Base-by-base conservation (phyloP, 495 filamentous ascomycete genomes). In the Aspergillus coremiiformis region DNA sequence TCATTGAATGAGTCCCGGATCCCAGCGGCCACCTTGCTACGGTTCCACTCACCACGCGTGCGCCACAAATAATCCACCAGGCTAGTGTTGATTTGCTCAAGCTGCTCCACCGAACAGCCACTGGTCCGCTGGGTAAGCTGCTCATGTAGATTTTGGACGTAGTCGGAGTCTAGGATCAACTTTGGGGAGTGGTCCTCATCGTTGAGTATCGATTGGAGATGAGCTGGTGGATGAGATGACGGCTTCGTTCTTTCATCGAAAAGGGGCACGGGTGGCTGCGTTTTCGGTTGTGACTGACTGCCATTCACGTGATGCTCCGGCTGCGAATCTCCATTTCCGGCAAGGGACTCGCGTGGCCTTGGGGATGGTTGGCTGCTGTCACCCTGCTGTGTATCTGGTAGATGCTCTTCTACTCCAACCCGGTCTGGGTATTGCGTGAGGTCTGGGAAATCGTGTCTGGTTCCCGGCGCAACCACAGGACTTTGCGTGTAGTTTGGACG, bases 41-140 rank as follows among this genome's bases (percentile, higher is more conserved):
- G 80, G 67, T 97, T 88, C 78, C 84, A 91, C 58, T 94, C 84
- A 47, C 79, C 76, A 35, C 88, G 79, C 50, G 73, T 77, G 51
- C 75, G 78, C 93, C 93, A 98, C 12, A 97, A 73, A 37, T 81
- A 79, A 53, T 90, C 84, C 92, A 96, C 96, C 60, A 96, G 69
- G 50, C 81, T 82, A n/a, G 90, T 83, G 63, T 89, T 88, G 63
- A 95, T 81, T 65, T 96, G 91, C 71, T 97, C 92, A 24, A 98
- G 75, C 65, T 98, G 94, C 69, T 97, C 93, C 33, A 98, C 84
- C 1, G 82, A 86, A 69, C 83, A 90, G 0, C 90, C 90, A 37
- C 84, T 85, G 7, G 86, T 87, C 26, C 78, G 75, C 14, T 78
- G 65, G 0, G 81, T 79, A 19, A 95, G 66, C 23, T 76, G 64